Evolutionary conservation across 768 basidiomycete species (phyloP), one percentile per base, ranked within the genome.

Genomic region (Lactifluus pinguis): DNA sequence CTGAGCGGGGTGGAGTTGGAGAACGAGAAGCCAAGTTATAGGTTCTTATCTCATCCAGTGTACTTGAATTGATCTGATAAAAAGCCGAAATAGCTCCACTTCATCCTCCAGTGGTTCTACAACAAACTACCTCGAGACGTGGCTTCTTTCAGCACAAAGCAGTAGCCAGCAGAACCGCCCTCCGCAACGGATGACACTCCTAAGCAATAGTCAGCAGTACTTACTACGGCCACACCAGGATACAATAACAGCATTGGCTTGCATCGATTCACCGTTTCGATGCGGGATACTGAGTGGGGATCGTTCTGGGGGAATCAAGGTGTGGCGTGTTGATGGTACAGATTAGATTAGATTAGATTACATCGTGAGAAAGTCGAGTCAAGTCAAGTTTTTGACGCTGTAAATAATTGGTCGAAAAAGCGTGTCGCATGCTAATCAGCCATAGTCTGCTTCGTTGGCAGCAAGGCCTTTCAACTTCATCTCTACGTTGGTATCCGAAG

Each of bases 221-320:
- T 76, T 97, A 21, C 76, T 98, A 36, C 86, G 85, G 69, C 80
- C 87, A 6, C 97, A 98, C 69, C 92, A 93, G 66, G 95, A 98
- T 69, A 83, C 92, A 2, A 83, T 98, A 19, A 92, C 89, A 6
- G 84, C 89, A 2, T 72, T 99, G 39, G 84, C 84, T 0, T 89
- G 87, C 64, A 84, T 99, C 55, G 92, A 97, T 65, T 87, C 94
- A 0, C 93, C 95, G 1, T 98, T 98, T 74, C 81, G 90, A 57
- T 93, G 92, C 29, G 90, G 92, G 1, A 81, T 97, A 49, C 82
- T 98, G n/a, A 93, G 88, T 64, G 95, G 89, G 2, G 95, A 98
- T 71, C 79, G 92, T 50, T 80, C 86, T 21, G 97, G 97, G 3
- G 85, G 86, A 19, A 80, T 98, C 65, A 98, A 97, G 71, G 88